Conservation (phyloP, 768 basidiomycete genomes). For the Cyathus striatus region DNA sequence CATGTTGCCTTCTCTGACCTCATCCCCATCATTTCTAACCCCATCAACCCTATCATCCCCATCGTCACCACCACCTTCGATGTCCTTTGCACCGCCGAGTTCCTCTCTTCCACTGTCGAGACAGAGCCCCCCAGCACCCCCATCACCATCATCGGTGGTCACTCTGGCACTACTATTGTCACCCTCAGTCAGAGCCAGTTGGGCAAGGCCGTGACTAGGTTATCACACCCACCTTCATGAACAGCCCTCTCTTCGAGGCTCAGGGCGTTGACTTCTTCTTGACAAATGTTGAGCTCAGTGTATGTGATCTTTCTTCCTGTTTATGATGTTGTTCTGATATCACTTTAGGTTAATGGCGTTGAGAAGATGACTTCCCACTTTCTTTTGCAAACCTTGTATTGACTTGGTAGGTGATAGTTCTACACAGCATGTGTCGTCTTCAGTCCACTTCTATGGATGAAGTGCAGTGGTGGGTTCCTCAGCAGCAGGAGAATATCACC, state of each 20-base stretch:
- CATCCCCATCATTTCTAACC: conserved; percentile 97
- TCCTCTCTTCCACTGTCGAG: conserved; percentile 70
- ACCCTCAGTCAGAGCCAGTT: conserved; percentile 80
- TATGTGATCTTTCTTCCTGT: conserved; percentile 35
- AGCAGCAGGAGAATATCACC: too few species aligned
- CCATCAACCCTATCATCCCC: conserved; percentile 96
- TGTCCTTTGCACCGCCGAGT: conserved; percentile 92
- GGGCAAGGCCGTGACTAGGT: conserved; percentile 76
- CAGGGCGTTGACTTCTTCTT: conserved; percentile 95
- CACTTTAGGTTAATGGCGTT: conserved; percentile 69
- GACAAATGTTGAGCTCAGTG: conserved; percentile 89
- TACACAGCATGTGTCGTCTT: too few species aligned
- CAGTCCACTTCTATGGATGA: too few species aligned
- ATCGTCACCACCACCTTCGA: conserved; percentile 96
- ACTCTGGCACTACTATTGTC: conserved; percentile 96
- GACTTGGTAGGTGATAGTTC: too few species aligned
- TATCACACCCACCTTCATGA: conserved; percentile 81
- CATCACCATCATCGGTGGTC: conserved; percentile 90
- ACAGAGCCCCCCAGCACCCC: conserved; percentile 59
- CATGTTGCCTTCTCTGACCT: conserved; percentile 88
- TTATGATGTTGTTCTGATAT: conserved; percentile 2
- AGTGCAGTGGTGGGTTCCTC: too few species aligned
- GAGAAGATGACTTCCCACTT: too few species aligned
- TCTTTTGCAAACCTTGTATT: too few species aligned
- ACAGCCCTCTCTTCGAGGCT: conserved; percentile 79